Conservation (phyloP, 805 yeast species). For the Brettanomyces bruxellensis region DNA sequence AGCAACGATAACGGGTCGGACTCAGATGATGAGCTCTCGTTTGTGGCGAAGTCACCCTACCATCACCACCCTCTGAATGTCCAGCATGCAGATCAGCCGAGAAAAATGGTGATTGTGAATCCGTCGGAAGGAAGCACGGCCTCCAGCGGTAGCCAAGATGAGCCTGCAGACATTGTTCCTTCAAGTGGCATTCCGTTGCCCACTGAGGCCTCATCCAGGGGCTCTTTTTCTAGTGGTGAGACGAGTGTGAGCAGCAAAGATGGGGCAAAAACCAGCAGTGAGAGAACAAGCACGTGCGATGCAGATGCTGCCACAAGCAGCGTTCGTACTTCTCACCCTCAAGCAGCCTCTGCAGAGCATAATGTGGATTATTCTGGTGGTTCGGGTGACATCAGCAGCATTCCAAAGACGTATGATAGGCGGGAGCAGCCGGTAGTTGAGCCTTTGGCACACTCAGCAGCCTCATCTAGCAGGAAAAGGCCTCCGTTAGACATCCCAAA, state of each 20-base stretch:
- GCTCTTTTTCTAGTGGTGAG: too few relatives aligned
- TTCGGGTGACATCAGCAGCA: not conserved
- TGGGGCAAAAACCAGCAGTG: too few relatives aligned
- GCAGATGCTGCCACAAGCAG: too few relatives aligned
- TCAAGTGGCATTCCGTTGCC: too few relatives aligned
- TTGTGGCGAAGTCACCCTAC: conserved; percentile 20
- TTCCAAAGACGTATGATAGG: conserved; percentile 26
- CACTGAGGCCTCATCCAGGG: too few relatives aligned
- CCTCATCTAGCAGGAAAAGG: conserved; percentile 15
- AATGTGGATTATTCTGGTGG: too few relatives aligned
- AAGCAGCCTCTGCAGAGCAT: too few relatives aligned
- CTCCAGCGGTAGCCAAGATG: too few relatives aligned
- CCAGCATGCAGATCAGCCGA: conserved; percentile 6
- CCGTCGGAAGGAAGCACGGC: conserved; percentile 8
- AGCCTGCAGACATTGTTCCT: too few relatives aligned
- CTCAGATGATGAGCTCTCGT: conserved; percentile 1
- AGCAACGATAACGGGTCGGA: not conserved
- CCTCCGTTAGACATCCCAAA: conserved; percentile 32
- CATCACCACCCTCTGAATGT: conserved; percentile 18
- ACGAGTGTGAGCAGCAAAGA: too few relatives aligned
- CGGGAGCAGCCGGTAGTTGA: conserved; percentile 27
- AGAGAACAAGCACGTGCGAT: too few relatives aligned
- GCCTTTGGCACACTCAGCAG: conserved; percentile 21
- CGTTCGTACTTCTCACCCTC: too few relatives aligned
- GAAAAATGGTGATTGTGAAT: conserved; percentile 17